Conservation (phyloP, 179 eudicot genomes). For the Actinidia arguta region DNA sequence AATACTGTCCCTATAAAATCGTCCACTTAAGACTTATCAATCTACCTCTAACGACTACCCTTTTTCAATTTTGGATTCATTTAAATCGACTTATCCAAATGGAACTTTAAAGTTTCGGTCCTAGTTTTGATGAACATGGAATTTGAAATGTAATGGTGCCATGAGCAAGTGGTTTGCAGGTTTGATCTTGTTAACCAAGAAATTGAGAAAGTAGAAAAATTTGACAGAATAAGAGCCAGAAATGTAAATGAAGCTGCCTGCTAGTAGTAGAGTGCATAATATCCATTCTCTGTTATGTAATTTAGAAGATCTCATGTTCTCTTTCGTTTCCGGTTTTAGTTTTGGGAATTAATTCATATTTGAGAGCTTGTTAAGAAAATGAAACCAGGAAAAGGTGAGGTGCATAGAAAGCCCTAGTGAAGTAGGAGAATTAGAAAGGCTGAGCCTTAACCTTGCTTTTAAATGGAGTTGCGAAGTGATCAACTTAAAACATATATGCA, state of each 20-base stretch:
- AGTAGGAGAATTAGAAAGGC: slow-evolving; percentile 3
- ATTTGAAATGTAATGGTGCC: neutral
- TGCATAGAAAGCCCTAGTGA: neutral
- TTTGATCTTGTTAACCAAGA: neutral
- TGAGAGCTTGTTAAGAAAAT: neutral
- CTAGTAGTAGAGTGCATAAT: too few relatives aligned
- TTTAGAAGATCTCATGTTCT: neutral
- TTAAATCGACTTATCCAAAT: too few relatives aligned
- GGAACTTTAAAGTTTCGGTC: too few relatives aligned
- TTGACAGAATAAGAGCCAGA: too few relatives aligned
- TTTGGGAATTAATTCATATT: neutral
- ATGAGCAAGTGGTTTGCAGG: neutral
- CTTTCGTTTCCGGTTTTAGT: neutral
- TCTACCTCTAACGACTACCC: too few relatives aligned
- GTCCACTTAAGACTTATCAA: too few relatives aligned
- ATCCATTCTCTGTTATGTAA: neutral
- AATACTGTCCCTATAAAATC: too few relatives aligned
- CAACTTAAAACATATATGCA: neutral
- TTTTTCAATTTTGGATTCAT: too few relatives aligned
- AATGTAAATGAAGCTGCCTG: too few relatives aligned
- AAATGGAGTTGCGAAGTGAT: neutral
- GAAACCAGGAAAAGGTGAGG: neutral
- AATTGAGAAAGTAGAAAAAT: too few relatives aligned
- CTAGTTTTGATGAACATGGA: slow-evolving; percentile 12
- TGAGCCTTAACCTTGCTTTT: neutral